phyloP scores from a whole-genome alignment of 306 rosid species.

The Ormosia emarginata region DNA sequence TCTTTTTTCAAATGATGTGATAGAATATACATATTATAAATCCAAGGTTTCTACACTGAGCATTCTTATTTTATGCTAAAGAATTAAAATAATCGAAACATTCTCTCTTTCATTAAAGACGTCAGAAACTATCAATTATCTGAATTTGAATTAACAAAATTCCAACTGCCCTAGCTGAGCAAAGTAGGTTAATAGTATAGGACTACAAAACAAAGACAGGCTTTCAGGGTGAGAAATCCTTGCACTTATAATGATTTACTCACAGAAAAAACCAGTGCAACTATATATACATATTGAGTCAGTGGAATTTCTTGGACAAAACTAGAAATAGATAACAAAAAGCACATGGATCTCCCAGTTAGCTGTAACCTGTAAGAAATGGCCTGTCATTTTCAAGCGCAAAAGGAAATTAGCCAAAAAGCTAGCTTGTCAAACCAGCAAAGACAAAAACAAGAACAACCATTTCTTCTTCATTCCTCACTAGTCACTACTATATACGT shows the following conservation, averaged over 20 bases:
- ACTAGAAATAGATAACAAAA: slow-evolving; percentile 30
- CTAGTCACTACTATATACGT: not conserved
- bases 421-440: not conserved
- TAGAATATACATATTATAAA: not conserved
- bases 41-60: not conserved
- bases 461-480: slow-evolving; percentile 11
- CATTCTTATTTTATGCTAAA: not conserved
- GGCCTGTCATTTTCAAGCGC: slow-evolving; percentile 35
- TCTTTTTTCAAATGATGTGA: not conserved
- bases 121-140: slow-evolving; percentile 25
- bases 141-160: slow-evolving; percentile 5
- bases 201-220: slow-evolving; percentile 25
- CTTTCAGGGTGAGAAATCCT: slow-evolving; percentile 24
- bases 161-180: slow-evolving; percentile 37
- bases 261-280: slow-evolving; percentile 29
- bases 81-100: slow-evolving; percentile 37
- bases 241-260: slow-evolving; percentile 24
- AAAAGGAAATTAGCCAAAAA: slow-evolving; percentile 1
- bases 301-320: slow-evolving; percentile 35
- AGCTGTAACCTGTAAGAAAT: slow-evolving; percentile 26
- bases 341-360: slow-evolving; percentile 35
- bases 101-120: slow-evolving; percentile 23
- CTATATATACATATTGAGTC: slow-evolving; percentile 19
- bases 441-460: not conserved
- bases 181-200: slow-evolving; percentile 12